phyloP scores from a whole-genome alignment of 768 basidiomycete species.

The Hemileccinum impolitum region DNA sequence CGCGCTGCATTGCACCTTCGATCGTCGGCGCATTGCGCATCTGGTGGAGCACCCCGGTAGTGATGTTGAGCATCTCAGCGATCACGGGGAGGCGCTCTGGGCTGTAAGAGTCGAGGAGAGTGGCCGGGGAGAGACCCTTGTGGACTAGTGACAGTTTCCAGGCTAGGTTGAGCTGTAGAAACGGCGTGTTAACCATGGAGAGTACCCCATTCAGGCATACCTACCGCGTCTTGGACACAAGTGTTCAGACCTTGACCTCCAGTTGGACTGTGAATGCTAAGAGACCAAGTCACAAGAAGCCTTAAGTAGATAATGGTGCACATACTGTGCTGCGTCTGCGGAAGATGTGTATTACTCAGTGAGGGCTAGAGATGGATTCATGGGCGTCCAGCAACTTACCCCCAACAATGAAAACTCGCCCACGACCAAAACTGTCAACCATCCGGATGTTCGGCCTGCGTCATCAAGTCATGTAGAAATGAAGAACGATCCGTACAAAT shows the following conservation, averaged over 20 bases:
- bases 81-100: constrained; percentile 46
- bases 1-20: background rate
- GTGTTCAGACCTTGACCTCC: constrained; percentile 36
- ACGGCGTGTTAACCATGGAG: background rate
- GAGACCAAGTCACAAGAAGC: background rate
- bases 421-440: constrained; percentile 39
- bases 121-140: constrained; percentile 32
- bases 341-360: background rate
- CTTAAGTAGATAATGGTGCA: background rate
- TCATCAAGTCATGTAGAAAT: background rate
- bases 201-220: constrained; percentile 11
- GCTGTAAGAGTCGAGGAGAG: constrained; percentile 40
- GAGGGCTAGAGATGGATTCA: background rate
- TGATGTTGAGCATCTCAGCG: constrained; percentile 41
- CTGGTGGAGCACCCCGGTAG: constrained; percentile 25
- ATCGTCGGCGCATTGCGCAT: background rate
- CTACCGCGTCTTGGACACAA: constrained; percentile 37
- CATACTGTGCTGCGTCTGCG: constrained; percentile 46
- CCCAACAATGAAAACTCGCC: constrained; percentile 46
- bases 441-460: constrained; percentile 47
- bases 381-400: constrained; percentile 22
- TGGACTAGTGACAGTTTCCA: constrained; percentile 46
- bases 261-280: constrained; percentile 23
- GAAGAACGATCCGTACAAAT: constrained; percentile 6
- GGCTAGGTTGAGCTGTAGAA: constrained; percentile 36